Base-by-base conservation (phyloP, 345 rosid genomes). In the Alliaria petiolata region DNA sequence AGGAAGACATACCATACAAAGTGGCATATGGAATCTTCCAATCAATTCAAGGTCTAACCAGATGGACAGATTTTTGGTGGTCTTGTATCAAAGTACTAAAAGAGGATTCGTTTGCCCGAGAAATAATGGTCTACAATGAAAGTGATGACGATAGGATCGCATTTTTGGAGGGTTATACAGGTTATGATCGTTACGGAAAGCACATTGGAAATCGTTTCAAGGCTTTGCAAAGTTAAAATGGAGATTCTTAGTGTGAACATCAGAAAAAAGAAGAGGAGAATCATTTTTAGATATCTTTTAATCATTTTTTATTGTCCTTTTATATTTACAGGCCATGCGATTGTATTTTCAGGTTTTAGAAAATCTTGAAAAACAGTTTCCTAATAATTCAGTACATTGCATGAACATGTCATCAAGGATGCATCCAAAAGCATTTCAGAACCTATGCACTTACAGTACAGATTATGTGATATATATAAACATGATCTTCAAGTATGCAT, bases 41-140 rank as follows among this genome's bases (percentile, higher is more conserved):
- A 45, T 45, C 40, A 62, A 17, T 33, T 45, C 11, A n/a, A 45
- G 54, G 28, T 44, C 8, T 62, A 2, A 25, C 15, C 12, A 62
- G 12, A 28, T 62, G 22, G 40, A 45, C 42, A 15, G 30, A 45
- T 30, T 45, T 62, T 31, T 62, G 67, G 67, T 62, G 67, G 54
- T 8, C 67, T 16, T 45, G 42, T 19, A 6, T 44, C 28, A 45
- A 46, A 30, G 26, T 45, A 4, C 54, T 63, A 8, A 63, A 46
- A 44, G 51, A 61, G 4, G 51, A 61, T 61, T 5, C 10, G 6
- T 42, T 42, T 25, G 43, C 51, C 1, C 14, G 52, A 26, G 66
- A 62, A 44, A 26, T 44, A 25, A 8, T 43, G 13, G 19, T 62
- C 8, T 15, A 3, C 1, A 26, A 26, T 14, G 26, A 25, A 8